phyloP scores from a whole-genome alignment of 345 rosid genomes.

The Moringa oleifera region DNA sequence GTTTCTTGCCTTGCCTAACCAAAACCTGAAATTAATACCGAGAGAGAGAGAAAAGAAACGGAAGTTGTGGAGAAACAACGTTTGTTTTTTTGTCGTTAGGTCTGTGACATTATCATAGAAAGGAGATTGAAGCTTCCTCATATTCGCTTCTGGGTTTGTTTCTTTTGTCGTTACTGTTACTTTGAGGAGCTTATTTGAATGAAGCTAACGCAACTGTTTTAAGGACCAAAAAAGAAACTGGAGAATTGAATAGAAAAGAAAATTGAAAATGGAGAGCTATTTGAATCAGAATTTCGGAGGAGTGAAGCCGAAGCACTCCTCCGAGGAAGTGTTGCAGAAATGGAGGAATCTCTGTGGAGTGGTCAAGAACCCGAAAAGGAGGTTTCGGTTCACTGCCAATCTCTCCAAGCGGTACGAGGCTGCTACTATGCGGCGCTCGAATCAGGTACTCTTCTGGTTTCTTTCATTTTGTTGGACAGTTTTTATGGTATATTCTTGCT shows the following conservation, averaged over 20 bases:
- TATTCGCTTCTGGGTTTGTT: too few species aligned
- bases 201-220: background rate
- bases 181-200: background rate
- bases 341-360: conserved; percentile 56
- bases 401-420: conserved; percentile 67
- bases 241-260: background rate
- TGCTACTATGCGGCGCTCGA: conserved; percentile 63
- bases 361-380: conserved; percentile 66
- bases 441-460: conserved; percentile 33
- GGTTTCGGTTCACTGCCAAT: conserved; percentile 69
- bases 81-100: background rate
- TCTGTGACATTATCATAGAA: background rate
- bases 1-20: background rate
- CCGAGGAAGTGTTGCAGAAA: conserved; percentile 42
- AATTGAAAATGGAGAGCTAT: conserved; percentile 36
- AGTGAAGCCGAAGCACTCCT: conserved; percentile 47
- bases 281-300: conserved; percentile 43
- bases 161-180: background rate
- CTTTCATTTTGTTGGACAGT: background rate
- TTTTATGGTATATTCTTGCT: background rate
- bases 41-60: background rate
- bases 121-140: background rate
- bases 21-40: background rate
- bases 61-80: background rate
- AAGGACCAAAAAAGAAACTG: conserved; percentile 1